Evolutionary conservation across 139 green algal species (phyloP), one percentile per base, ranked within the genome.

Genomic region (Nannochloris sp.): DNA sequence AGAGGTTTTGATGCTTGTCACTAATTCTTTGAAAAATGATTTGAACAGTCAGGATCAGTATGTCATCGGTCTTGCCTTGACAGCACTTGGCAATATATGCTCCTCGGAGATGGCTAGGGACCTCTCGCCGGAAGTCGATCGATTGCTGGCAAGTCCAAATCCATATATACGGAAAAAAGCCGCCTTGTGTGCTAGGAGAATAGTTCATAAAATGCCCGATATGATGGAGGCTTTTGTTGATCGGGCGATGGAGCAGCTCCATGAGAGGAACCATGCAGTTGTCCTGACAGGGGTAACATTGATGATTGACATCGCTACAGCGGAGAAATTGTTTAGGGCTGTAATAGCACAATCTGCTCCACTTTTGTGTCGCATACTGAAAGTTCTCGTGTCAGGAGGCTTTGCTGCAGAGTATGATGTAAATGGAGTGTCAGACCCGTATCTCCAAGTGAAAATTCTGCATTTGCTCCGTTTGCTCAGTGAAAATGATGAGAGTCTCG

Each of bases 1-100:
- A 63, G 94, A 99, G 78, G 90, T 98, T 60, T 87, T 99, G n/a
- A 99, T 99, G 94, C 82, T 99, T 44, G 94, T 98, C 23, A 99
- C 94, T 61, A 99, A 99, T 79, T 92, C 81, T 2, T 51, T 99
- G 7, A 98, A 99, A 75, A 94, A 92, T 60, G 90, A 96, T 75
- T 71, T 97, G 11, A 89, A 85, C 62, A 80, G 79, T 60, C 46
- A 62, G 10, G 87, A 93, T 70, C 83, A 89, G 23, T 95, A 89
- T 78, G 92, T 90, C 14, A 80, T 89, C 14, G 94, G 92, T 3
- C 76, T 98, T 37, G 90, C 92, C 12, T 82, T 99, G 10, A 89
- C 82, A 37, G 87, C 92, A 5, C 75, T 99, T 37, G 94, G 92
- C 57, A 97, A 96, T 81, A 97, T 99, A 60, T 94, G 85, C 78